Evolutionary conservation across 2,329 filamentous ascomycete species (phyloP).

Genomic region (Alternaria ventricosa): DNA sequence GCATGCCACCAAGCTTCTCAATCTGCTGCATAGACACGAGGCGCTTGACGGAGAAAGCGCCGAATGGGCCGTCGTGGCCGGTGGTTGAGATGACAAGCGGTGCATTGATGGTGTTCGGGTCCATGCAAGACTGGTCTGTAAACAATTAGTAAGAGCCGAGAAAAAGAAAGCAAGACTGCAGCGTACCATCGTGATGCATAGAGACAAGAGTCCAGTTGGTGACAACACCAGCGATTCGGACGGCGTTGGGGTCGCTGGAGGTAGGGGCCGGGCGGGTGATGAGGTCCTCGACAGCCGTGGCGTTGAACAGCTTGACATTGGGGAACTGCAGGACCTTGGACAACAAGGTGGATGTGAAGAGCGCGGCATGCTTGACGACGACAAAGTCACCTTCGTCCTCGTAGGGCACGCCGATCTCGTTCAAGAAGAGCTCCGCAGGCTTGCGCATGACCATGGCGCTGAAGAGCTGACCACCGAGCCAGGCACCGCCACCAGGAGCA

Average conservation of each 20-base stretch:
- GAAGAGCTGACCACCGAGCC: constrained; percentile 94
- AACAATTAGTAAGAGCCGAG: constrained; percentile 11
- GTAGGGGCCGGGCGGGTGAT: constrained; percentile 72
- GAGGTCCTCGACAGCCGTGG: constrained; percentile 88
- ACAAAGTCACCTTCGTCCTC: constrained; percentile 90
- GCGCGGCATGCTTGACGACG: constrained; percentile 90
- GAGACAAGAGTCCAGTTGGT: constrained; percentile 95
- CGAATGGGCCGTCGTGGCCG: constrained; percentile 89
- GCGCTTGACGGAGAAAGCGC: constrained; percentile 88
- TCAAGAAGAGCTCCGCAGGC: constrained; percentile 84
- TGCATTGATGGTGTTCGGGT: constrained; percentile 95
- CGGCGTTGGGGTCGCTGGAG: constrained; percentile 53
- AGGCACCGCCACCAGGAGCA: constrained; percentile 82
- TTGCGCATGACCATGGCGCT: constrained; percentile 95
- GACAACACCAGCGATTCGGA: constrained; percentile 86
- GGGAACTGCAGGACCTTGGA: constrained; percentile 82
- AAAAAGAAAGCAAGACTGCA: not conserved
- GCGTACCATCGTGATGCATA: constrained; percentile 56
- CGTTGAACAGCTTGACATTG: constrained; percentile 97
- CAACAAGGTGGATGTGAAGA: constrained; percentile 89
- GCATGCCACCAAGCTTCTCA: constrained; percentile 87
- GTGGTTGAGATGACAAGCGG: constrained; percentile 88
- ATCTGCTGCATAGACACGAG: constrained; percentile 87
- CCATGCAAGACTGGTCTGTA: constrained; percentile 93
- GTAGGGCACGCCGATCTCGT: constrained; percentile 80